Base-by-base conservation (phyloP, 371 early-diverging fungal species). In the Rhizomucor pusillus region DNA sequence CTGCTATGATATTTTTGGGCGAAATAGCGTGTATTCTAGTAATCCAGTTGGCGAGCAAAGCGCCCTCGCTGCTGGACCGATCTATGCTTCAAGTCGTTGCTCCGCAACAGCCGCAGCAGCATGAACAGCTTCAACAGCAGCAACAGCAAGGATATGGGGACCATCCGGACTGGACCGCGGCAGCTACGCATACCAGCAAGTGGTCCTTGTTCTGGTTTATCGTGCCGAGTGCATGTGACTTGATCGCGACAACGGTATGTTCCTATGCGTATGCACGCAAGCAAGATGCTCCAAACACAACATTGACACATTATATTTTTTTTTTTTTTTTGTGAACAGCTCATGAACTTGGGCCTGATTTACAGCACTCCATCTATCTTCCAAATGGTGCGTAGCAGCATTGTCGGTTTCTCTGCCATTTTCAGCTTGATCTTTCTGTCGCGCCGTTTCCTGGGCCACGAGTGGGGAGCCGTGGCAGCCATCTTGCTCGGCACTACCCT, bases 381-480 rank as follows among this genome's bases (percentile, higher is more conserved):
- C 37, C 75, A 71, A 61, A 75, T 75, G 72, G 58, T 75, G 54
- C 67, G 67, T 33, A 63, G 69, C 35, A 71, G 72, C 47, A 75
- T 75, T 56, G 66, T 71, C n/a, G 72, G 72, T 0, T 69, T 75
- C 43, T 75, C 75, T 24, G 75, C 75, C 49, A 62, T 75, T 14
- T 67, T 69, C 44, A 68, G 71, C 36, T 55, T 60, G 41, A 40
- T 75, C 9, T 75, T 75, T 50, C 49, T 75, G 3, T 63, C 75
- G 16, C 67, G 75, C 43, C 65, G 69, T 24, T 71, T 75, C 35
- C 50, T 75, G 22, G 52, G 55, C 14, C 63, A 56, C 23, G 72
- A 75, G 54, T 71, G 72, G 72, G 43, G 55, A 19, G 60, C 72
- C 0, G 69, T 71, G 1, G 35, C 57, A 20, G 59, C 59, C 14